Percentiles rank a stretch among this genome's conserved stretches.
Conservation (phyloP, 768 basidiomycete genomes). For the Wakefieldia striispora region DNA sequence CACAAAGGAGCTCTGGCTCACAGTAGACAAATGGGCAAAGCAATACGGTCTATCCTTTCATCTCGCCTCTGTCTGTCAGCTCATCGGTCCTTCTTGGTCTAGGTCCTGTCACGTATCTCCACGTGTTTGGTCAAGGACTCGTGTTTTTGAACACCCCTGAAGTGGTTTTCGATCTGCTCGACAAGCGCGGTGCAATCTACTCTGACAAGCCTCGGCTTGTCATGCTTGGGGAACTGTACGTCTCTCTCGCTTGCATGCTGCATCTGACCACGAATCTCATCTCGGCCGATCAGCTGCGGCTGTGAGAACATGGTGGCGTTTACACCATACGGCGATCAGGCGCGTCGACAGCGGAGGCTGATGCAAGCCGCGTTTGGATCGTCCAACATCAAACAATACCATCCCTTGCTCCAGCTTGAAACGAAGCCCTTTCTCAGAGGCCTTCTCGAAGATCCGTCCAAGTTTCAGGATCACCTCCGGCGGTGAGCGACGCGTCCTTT, state of each 20-base stretch:
- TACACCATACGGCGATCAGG: slow-evolving; percentile 60
- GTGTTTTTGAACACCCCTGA: slow-evolving; percentile 65
- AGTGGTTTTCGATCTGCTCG: slow-evolving; percentile 60
- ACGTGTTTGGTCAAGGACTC: slow-evolving; percentile 63
- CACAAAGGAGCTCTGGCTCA: slow-evolving; percentile 61
- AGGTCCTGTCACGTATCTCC: slow-evolving; percentile 64
- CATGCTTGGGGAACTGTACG: slow-evolving; percentile 71
- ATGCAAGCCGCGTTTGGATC: slow-evolving; percentile 62
- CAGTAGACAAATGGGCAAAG: slow-evolving; percentile 59
- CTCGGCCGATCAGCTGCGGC: slow-evolving; percentile 39
- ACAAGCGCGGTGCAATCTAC: slow-evolving; percentile 68
- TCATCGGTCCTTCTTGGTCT: neutral
- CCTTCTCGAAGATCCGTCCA: slow-evolving; percentile 43
- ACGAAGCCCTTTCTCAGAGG: slow-evolving; percentile 57
- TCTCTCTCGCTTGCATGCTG: slow-evolving; percentile 10
- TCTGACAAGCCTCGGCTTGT: slow-evolving; percentile 69
- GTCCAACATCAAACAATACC: slow-evolving; percentile 51
- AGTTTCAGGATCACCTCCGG: slow-evolving; percentile 35
- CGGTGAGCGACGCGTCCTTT: slow-evolving; percentile 20
- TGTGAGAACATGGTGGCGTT: slow-evolving; percentile 74
- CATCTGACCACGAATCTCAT: neutral
- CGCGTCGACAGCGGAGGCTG: slow-evolving; percentile 62
- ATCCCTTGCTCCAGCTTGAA: slow-evolving; percentile 54
- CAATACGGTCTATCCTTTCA: slow-evolving; percentile 51
- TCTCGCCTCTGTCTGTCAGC: neutral